These are phyloP conservation scores for Fusarium nodosum DNA, from an alignment of 2,329 filamentous ascomycete species.

Conservation along the genomic window DNA sequence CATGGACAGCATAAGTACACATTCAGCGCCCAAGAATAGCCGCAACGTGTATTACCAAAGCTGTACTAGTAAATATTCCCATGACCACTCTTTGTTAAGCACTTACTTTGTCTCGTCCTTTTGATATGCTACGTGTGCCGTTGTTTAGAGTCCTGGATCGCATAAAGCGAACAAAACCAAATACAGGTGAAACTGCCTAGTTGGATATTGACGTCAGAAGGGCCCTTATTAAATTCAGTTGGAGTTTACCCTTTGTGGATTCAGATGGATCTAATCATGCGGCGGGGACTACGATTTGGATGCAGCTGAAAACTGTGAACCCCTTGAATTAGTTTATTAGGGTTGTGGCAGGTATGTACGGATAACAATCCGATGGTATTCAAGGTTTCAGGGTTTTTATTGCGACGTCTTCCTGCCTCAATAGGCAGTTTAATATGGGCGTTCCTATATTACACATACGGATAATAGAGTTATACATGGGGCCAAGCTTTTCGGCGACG, in stretches of 20 bases:
- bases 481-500: constrained; percentile 16
- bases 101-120: neutral
- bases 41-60: constrained; percentile 6
- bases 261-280: constrained; percentile 19
- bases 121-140: neutral
- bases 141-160: neutral
- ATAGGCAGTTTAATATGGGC: neutral
- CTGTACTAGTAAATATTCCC: constrained; percentile 10
- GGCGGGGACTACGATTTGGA: constrained; percentile 3
- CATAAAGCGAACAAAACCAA: constrained; percentile 8
- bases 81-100: constrained; percentile 21
- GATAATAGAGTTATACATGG: neutral
- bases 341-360: neutral
- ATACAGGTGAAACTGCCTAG: constrained; percentile 9
- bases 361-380: neutral
- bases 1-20: constrained; percentile 2
- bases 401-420: neutral
- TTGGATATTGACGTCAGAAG: constrained; percentile 43
- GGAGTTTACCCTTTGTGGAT: constrained; percentile 16
- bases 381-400: neutral
- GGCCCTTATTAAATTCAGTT: constrained; percentile 16
- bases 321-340: neutral
- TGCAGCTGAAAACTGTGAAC: neutral
- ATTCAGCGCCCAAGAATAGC: constrained; percentile 4
- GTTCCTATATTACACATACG: neutral